A percentile compares a stretch with the other conserved stretches of the same genome.
Evolutionary conservation across 108 stramenopile species (phyloP).

Genomic region (Pseudonitzschia multiseries): DNA sequence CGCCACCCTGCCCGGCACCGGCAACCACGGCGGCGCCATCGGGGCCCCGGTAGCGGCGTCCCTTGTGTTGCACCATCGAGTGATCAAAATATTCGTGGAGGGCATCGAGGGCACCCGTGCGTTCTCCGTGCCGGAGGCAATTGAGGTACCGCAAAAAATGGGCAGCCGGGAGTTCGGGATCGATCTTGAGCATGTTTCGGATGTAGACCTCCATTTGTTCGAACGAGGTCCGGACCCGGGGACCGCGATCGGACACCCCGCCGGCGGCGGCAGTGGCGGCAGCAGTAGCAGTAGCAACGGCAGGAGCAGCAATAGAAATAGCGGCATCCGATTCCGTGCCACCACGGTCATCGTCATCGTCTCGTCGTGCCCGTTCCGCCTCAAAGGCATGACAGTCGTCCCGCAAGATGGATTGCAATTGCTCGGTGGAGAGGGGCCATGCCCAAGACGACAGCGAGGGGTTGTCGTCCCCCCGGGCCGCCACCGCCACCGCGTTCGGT

Average conservation of each 20-base stretch:
- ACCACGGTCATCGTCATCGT: neutral
- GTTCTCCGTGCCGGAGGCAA: slow-evolving; percentile 74
- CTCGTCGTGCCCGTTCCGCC: neutral
- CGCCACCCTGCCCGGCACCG: neutral
- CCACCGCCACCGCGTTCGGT: neutral
- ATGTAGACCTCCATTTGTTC: slow-evolving; percentile 37
- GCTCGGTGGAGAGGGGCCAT: slow-evolving; percentile 41
- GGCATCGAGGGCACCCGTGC: slow-evolving; percentile 77
- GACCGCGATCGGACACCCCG: neutral
- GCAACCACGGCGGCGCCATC: neutral
- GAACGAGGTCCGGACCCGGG: slow-evolving; percentile 18
- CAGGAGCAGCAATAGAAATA: too few relatives aligned
- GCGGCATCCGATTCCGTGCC: neutral
- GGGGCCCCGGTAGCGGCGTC: slow-evolving; percentile 9
- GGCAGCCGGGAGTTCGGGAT: slow-evolving; percentile 80
- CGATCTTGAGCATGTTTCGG: slow-evolving; percentile 31
- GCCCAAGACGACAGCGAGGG: neutral
- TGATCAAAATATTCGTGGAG: slow-evolving; percentile 95
- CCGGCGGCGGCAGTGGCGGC: neutral
- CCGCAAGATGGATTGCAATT: slow-evolving; percentile 36
- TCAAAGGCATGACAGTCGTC: slow-evolving; percentile 29
- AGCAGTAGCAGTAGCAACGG: too few relatives aligned
- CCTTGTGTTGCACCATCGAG: slow-evolving; percentile 61
- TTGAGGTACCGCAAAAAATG: slow-evolving; percentile 83
- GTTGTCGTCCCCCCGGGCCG: neutral